Base-by-base conservation (phyloP, 768 basidiomycete species). In the Suillus variegatus region DNA sequence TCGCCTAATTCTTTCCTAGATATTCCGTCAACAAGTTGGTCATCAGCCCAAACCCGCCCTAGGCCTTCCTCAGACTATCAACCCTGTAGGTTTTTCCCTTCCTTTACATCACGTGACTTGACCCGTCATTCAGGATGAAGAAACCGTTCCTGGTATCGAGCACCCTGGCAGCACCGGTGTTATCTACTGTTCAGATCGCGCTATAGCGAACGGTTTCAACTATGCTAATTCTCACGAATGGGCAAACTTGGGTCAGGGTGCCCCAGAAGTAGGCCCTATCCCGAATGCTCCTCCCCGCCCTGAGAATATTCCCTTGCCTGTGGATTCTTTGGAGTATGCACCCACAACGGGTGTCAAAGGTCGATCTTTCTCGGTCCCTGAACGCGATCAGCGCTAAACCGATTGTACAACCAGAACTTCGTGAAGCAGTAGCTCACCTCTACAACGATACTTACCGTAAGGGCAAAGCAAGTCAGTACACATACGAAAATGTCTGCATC, bases 161-260 rank as follows among this genome's bases (percentile, higher is more conserved):
- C 92, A 93, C 73, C 93, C 93, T 2, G 86, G 86, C 41, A 78
- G 78, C 70, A 84, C 83, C 1, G 81, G 84, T 65, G 87, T 89
- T 35, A 88, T 96, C 72, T 97, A 96, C 75, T 95, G 94, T 77
- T 94, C 92, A 2, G 93, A 95, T 73, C 88, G 95, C 65, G 93
- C 95, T n/a, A 93, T 94, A 81, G 94, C 94, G 13, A 97, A 97
- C 73, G 95, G 95, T 10, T 97, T 95, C 81, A 89, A 80, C 68
- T 92, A 93, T 69, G 85, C 90, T 65, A 81, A 82, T 68, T 88
- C 88, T 16, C 89, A 93, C 71, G 88, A 90, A 68, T 95, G 94
- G 93, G 85, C 91, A 6, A 94, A 94, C 73, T 82, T 94, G 12
- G 96, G 95, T n/a, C 94, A 96, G 78, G 93, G 92, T 51, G 93